Base-by-base conservation (phyloP, 2,329 filamentous ascomycete genomes). In the Dendrostoma leiphaemia region DNA sequence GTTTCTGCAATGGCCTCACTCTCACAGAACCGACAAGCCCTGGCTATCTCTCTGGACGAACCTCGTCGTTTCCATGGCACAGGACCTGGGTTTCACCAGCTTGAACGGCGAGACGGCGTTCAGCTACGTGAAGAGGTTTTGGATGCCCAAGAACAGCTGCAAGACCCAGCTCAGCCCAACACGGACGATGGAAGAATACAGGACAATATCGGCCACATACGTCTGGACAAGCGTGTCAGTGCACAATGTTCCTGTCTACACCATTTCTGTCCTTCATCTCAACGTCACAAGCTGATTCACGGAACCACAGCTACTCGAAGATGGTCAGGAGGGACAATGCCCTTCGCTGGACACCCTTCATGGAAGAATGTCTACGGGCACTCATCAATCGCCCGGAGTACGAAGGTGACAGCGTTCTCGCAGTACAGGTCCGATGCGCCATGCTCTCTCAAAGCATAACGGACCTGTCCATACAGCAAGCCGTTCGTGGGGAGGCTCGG, bases 301-400 rank as follows among this genome's bases (percentile, higher is more conserved):
- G 17, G 3, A 4, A 9, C 28, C 17, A 10, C 32, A 63, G 51
- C 44, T 64, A 64, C 4, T 61, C 66, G 3, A 60, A 63, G 4
- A 57, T 61, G 6, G 67, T 80, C 13, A 74, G 74, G 23, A 74
- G 75, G 43, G 71, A 75, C 47, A 80, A 84, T 49, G 62, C 74
- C 2, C 68, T 86, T 46, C 72, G 70, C 2, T 88, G 83, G 83
- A 84, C 77, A 1, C 60, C 76, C 1, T 76, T 83, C 48, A 77
- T 86, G 71, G 81, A 84, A 28, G 81, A 85, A 32, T 81, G 76
- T 32, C 67, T 86, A 1, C 65, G 72, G 4, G 59, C 72, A 2
- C 67, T 87, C 0, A 67, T 71, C 4, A 67, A 73, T 15, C 67
- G 72, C 1, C 71, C 71, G 7, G 78, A 84, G 52, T 71, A 70